phyloP scores from a whole-genome alignment of 345 rosid genomes.

The Murraya koenigii region DNA sequence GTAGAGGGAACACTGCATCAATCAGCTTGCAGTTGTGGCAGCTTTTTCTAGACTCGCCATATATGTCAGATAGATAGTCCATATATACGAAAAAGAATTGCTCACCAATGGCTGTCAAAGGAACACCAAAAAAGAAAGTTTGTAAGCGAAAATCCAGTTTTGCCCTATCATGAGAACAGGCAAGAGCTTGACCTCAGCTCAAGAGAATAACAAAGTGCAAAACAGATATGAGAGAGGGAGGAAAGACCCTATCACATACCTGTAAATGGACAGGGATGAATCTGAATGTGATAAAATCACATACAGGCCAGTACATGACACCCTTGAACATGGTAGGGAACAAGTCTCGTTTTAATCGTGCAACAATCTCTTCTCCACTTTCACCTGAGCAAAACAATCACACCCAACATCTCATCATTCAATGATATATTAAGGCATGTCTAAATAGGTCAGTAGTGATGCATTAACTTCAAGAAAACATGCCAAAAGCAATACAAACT shows the following conservation, averaged over 20 bases:
- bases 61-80: conserved; percentile 89
- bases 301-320: conserved; percentile 82
- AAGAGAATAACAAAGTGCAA: background rate
- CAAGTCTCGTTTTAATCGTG: conserved; percentile 74
- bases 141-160: background rate
- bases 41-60: conserved; percentile 75
- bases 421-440: background rate
- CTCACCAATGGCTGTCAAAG: conserved; percentile 75
- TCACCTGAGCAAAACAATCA: conserved; percentile 55
- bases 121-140: background rate
- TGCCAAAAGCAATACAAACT: background rate
- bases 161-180: background rate
- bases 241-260: conserved; percentile 35
- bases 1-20: background rate
- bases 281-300: conserved; percentile 84
- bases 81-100: conserved; percentile 86
- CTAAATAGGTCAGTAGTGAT: background rate
- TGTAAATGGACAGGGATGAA: conserved; percentile 84
- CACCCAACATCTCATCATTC: background rate
- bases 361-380: conserved; percentile 48
- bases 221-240: background rate
- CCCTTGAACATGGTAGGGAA: conserved; percentile 68
- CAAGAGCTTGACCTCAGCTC: background rate
- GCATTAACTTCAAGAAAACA: conserved; percentile 5
- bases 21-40: conserved; percentile 29